Evolutionary conservation across 2,329 filamentous ascomycete genomes (phyloP).

Genomic region (Parascedosporium putredinis): DNA sequence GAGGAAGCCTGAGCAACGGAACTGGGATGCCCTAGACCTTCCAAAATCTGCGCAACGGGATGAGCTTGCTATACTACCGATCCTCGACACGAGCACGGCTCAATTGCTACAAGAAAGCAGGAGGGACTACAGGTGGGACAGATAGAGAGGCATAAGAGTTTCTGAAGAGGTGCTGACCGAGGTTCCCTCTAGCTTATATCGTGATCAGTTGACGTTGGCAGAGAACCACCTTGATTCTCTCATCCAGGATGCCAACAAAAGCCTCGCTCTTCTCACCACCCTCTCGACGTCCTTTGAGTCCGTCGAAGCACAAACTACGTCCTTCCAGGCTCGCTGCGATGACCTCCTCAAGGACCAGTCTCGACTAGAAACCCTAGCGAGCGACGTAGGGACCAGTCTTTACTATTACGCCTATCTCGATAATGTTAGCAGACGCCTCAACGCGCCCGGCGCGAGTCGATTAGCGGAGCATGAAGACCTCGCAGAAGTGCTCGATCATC

Average conservation of each 20-base stretch:
- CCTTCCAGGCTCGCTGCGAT: conserved; percentile 87
- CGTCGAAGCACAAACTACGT: conserved; percentile 84
- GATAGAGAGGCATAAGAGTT: not conserved
- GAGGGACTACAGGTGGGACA: conserved; percentile 2
- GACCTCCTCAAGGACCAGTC: conserved; percentile 74
- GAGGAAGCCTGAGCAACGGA: not conserved
- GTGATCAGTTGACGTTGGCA: conserved; percentile 70
- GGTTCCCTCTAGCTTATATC: conserved; percentile 52
- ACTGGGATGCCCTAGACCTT: conserved; percentile 4
- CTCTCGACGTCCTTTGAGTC: conserved; percentile 78
- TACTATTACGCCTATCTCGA: conserved; percentile 93
- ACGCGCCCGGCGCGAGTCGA: conserved; percentile 80
- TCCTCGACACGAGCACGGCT: not conserved
- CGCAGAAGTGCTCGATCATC: conserved; percentile 72
- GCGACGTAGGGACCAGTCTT: conserved; percentile 80
- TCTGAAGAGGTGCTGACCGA: not conserved
- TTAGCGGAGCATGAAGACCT: conserved; percentile 79
- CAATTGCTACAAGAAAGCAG: conserved; percentile 4
- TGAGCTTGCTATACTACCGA: not conserved
- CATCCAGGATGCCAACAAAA: conserved; percentile 64
- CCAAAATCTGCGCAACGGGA: not conserved
- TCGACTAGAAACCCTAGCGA: conserved; percentile 65
- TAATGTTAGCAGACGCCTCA: conserved; percentile 77
- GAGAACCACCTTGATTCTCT: conserved; percentile 74
- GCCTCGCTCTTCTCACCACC: conserved; percentile 64